Evolutionary conservation across 2,329 filamentous ascomycete species (phyloP), one percentile per base, ranked within the genome.

Genomic region (Gaeumannomyces tritici): DNA sequence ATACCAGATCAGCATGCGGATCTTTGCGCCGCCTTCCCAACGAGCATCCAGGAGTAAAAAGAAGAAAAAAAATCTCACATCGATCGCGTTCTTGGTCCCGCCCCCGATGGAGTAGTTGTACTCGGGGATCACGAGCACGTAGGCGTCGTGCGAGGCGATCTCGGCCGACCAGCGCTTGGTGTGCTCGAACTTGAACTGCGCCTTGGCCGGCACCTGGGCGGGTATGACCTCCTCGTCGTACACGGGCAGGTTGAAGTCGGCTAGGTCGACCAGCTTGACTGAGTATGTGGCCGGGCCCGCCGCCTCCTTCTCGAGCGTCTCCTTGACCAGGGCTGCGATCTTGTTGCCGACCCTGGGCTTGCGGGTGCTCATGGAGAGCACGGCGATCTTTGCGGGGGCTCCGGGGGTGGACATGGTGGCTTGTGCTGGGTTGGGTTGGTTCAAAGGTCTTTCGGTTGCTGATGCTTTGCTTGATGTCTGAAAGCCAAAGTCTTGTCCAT

Each of bases 11-110:
- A 31, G 4, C 29, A 31, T 6, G 7, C 11, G 29, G 29, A 7
- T 31, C 4, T 31, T 31, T 31, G 29, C 4, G 4, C 9, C 29
- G 29, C 29, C 9, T 9, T 9, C n/a, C n/a, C n/a, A n/a, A n/a
- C n/a, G n/a, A n/a, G n/a, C n/a, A n/a, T n/a, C n/a, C n/a, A n/a
- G n/a, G n/a, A n/a, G n/a, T n/a, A n/a, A n/a, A n/a, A n/a, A n/a
- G n/a, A n/a, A n/a, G n/a, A n/a, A n/a, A n/a, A n/a, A n/a, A n/a
- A n/a, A n/a, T n/a, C 35, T 51, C 11, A 51, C 42, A 24, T 87
- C 85, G 62, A 88, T 77, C 7, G 84, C 83, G 68, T 86, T 88
- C 74, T 87, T 87, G 59, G 83, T 71, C 8, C 74, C 77, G 0
- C 79, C 83, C 0, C 83, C 74, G 7, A 84, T 72, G 28, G 81